Percentiles rank a stretch among this genome's conserved stretches.
Conservation (phyloP, 164 flowering plant genomes). For the Berberis vulgaris region DNA sequence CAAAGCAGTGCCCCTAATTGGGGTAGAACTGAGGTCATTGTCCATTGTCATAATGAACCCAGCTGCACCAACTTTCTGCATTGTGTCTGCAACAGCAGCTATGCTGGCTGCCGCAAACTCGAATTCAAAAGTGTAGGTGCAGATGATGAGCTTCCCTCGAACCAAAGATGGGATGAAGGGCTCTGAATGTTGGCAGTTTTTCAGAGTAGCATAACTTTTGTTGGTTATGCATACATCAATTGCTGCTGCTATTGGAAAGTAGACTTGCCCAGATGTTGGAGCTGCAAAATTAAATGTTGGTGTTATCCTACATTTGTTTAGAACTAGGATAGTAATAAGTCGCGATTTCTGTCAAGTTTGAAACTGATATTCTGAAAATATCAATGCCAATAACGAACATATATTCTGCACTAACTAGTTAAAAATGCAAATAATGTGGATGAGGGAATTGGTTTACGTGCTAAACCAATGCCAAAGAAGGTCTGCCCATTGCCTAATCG, state of each 20-base stretch:
- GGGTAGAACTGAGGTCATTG: conserved; percentile 31
- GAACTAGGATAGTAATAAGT: background rate
- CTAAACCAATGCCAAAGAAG: conserved; percentile 40
- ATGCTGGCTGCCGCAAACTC: conserved; percentile 39
- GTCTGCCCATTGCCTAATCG: conserved; percentile 33
- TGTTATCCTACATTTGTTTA: background rate
- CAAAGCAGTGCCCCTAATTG: conserved; percentile 34
- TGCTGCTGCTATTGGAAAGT: conserved; percentile 40
- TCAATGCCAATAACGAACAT: too few species aligned
- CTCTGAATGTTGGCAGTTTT: conserved; percentile 40
- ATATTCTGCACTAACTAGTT: too few species aligned
- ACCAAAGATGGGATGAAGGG: conserved; percentile 30
- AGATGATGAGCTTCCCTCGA: conserved; percentile 40
- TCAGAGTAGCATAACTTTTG: conserved; percentile 16
- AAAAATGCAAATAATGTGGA: background rate
- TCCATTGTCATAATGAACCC: conserved; percentile 53
- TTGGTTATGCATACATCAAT: conserved; percentile 36
- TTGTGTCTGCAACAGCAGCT: conserved; percentile 36
- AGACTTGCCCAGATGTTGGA: conserved; percentile 26
- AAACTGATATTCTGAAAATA: too few species aligned
- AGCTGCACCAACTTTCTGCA: conserved; percentile 43
- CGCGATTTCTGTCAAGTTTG: background rate
- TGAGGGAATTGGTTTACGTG: conserved; percentile 24
- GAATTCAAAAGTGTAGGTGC: conserved; percentile 41
- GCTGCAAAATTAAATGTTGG: conserved; percentile 25